Percentiles rank a stretch among this genome's conserved stretches.
These are phyloP conservation scores for Papiliotrema fonsecae DNA, from an alignment of 1,284 basidiomycete genomes.

Conservation along the genomic window DNA sequence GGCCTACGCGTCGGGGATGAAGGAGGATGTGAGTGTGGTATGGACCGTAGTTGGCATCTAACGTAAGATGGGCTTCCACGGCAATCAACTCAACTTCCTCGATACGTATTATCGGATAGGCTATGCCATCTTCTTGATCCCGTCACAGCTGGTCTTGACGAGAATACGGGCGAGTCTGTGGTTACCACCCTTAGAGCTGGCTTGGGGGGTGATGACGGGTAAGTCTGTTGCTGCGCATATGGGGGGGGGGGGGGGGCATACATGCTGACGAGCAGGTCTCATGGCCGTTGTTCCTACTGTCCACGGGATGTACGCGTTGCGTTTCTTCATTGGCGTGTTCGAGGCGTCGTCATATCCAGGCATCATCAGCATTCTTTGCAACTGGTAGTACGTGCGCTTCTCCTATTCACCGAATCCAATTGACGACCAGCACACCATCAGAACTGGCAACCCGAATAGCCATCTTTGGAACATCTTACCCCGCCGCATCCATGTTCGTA, in stretches of 20 bases:
- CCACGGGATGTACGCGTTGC: constrained; percentile 27
- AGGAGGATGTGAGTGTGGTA: constrained; percentile 53
- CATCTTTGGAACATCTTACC: constrained; percentile 30
- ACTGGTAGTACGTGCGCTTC: constrained; percentile 20
- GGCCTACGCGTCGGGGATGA: constrained; percentile 68
- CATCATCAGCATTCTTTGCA: constrained; percentile 17
- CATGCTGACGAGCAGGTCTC: constrained; percentile 14
- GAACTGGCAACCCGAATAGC: constrained; percentile 25
- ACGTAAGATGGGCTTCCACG: constrained; percentile 6
- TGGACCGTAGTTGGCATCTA: not conserved
- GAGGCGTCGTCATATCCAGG: constrained; percentile 28
- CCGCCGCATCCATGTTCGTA: constrained; percentile 29
- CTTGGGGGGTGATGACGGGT: constrained; percentile 26
- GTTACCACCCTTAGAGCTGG: constrained; percentile 25
- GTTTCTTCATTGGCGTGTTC: constrained; percentile 36
- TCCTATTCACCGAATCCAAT: not conserved
- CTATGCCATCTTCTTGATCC: constrained; percentile 20
- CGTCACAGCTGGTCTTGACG: constrained; percentile 36
- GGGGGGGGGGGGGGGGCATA: too few relatives aligned
- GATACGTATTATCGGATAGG: constrained; percentile 36
- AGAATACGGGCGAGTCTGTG: constrained; percentile 25
- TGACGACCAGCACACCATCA: constrained; percentile 14
- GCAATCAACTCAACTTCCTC: constrained; percentile 16
- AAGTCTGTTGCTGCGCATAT: not conserved
- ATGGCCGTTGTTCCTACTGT: constrained; percentile 19